Conservation (phyloP, 257 asterid species). For the Solanum arcanum region DNA sequence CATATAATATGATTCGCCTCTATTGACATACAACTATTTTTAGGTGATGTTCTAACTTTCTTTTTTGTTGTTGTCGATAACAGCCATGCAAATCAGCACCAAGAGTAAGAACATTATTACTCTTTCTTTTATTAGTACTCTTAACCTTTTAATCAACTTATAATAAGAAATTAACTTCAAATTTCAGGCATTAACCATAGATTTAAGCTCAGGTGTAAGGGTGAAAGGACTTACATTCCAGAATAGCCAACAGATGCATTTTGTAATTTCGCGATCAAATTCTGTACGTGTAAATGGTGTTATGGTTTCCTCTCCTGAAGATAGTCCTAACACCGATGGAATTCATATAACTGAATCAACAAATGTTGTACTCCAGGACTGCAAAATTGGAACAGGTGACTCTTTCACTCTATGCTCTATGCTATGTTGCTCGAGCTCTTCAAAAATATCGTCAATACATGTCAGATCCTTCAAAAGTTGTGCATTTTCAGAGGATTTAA, state of each 20-base stretch:
- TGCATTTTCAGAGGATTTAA: neutral
- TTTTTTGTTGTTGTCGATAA: neutral
- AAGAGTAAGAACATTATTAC: slow-evolving; percentile 38
- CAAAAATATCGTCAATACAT: neutral
- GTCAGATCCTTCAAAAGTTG: neutral
- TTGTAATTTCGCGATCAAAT: slow-evolving; percentile 48
- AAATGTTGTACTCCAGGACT: slow-evolving; percentile 65
- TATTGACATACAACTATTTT: neutral
- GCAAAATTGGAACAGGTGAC: slow-evolving; percentile 82
- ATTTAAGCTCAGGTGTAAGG: slow-evolving; percentile 58
- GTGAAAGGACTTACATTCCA: slow-evolving; percentile 78
- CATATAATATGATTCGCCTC: neutral
- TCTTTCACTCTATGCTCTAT: neutral
- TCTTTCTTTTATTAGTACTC: neutral
- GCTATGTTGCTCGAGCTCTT: neutral
- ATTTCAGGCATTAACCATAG: slow-evolving; percentile 77
- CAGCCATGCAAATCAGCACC: slow-evolving; percentile 98
- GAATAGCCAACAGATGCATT: slow-evolving; percentile 91
- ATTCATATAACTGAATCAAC: slow-evolving; percentile 80
- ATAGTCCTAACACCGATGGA: slow-evolving; percentile 96
- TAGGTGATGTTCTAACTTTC: neutral
- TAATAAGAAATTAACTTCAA: neutral
- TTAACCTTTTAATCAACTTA: neutral
- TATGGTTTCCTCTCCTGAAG: slow-evolving; percentile 62
- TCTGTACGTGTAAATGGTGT: slow-evolving; percentile 57